phyloP scores from a whole-genome alignment of 2,329 filamentous ascomycete genomes.

The Lojkania enalia region DNA sequence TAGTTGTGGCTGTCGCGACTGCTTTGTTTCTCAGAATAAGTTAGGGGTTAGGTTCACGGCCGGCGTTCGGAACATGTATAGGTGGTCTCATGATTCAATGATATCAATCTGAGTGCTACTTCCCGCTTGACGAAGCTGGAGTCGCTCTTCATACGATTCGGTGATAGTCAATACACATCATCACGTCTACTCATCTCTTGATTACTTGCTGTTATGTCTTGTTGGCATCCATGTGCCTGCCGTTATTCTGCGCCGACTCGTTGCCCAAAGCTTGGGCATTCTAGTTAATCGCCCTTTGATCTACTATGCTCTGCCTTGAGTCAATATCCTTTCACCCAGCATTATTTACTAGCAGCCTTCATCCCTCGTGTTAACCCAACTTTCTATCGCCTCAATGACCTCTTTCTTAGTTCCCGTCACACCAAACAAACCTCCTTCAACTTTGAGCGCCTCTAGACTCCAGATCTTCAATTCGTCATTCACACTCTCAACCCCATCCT shows the following conservation, averaged over 20 bases:
- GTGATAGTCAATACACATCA: conserved; percentile 33
- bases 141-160: conserved; percentile 21
- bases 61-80: conserved; percentile 36
- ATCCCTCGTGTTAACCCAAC: conserved; percentile 19
- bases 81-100: conserved; percentile 32
- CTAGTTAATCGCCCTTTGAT: no score
- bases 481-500: conserved; percentile 50
- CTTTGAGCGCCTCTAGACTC: conserved; percentile 30
- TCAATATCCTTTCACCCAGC: not conserved
- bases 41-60: conserved; percentile 20
- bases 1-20: conserved; percentile 23
- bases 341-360: not conserved
- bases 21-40: conserved; percentile 26
- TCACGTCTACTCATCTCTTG: conserved; percentile 3
- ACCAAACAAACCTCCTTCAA: conserved; percentile 37
- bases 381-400: conserved; percentile 29
- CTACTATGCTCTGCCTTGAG: no score
- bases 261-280: no score
- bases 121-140: conserved; percentile 4
- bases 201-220: not conserved
- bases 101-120: conserved; percentile 14
- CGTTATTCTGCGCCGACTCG: not conserved
- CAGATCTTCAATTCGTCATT: conserved; percentile 34
- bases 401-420: conserved; percentile 25
- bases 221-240: not conserved